These are phyloP conservation scores for Paramecium pentaurelia DNA, from an alignment of 73 alveolate species.

Conservation along the genomic window DNA sequence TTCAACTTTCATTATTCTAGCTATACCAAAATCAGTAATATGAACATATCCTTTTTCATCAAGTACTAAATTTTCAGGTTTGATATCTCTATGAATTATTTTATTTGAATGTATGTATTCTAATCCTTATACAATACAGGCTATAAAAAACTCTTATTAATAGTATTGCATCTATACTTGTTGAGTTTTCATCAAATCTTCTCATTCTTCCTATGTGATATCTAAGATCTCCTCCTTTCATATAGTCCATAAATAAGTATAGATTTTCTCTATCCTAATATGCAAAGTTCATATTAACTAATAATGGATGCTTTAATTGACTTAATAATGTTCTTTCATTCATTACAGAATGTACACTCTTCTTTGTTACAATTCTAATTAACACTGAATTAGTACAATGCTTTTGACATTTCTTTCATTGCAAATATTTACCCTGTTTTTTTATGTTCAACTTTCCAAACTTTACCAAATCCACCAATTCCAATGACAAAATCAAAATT, in stretches of 20 bases:
- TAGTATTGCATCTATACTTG: slow-evolving; percentile 64
- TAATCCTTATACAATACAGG: slow-evolving; percentile 66
- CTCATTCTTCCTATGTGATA: slow-evolving; percentile 78
- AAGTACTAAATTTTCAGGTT: slow-evolving; percentile 81
- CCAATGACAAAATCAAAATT: slow-evolving; percentile 71
- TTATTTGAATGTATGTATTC: slow-evolving; percentile 71
- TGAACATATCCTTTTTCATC: slow-evolving; percentile 71
- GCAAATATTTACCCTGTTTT: slow-evolving; percentile 41
- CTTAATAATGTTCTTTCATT: background rate
- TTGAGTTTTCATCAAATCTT: slow-evolving; percentile 86
- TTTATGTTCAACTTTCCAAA: slow-evolving; percentile 79
- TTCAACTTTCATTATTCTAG: slow-evolving; percentile 66
- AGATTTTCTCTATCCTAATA: slow-evolving; percentile 88
- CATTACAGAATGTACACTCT: background rate
- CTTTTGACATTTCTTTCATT: slow-evolving; percentile 60
- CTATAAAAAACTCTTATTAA: slow-evolving; percentile 61
- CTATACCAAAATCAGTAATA: slow-evolving; percentile 78
- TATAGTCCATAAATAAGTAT: slow-evolving; percentile 82
- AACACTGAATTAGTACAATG: background rate
- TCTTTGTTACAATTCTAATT: background rate
- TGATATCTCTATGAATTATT: slow-evolving; percentile 79
- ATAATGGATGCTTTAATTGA: slow-evolving; percentile 56
- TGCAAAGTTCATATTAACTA: slow-evolving; percentile 91
- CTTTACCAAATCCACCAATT: slow-evolving; percentile 82
- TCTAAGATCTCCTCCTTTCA: slow-evolving; percentile 94